These are phyloP conservation scores for Trichomonas gallinae DNA, from an alignment of 208 protist species.

Conservation along the genomic window DNA sequence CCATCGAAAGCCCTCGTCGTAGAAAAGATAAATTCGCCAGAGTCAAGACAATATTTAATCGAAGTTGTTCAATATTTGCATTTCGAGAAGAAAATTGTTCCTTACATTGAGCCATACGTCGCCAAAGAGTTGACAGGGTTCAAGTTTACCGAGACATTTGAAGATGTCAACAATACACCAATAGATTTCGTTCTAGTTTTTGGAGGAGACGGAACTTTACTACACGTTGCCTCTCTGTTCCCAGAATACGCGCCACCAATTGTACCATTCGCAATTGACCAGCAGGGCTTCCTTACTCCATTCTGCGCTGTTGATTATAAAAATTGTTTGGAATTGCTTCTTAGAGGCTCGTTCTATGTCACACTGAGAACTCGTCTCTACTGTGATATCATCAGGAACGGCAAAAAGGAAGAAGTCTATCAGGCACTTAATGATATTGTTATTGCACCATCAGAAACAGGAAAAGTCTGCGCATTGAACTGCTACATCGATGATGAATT, in stretches of 20 bases:
- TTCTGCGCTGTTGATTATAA: neutral
- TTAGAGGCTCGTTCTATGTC: neutral
- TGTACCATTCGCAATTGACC: neutral
- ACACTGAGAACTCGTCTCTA: neutral
- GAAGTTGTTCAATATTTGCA: neutral
- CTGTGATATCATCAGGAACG: neutral
- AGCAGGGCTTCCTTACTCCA: neutral
- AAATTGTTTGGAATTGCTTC: neutral
- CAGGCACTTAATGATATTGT: neutral
- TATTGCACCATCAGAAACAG: neutral
- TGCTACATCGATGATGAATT: neutral
- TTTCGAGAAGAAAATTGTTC: neutral
- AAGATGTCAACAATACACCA: neutral
- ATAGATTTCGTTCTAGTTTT: constrained; percentile 4
- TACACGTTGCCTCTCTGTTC: neutral
- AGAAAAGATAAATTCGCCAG: neutral
- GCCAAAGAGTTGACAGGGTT: neutral
- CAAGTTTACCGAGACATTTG: neutral
- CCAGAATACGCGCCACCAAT: neutral
- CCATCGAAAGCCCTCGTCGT: neutral
- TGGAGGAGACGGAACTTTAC: constrained; percentile 1
- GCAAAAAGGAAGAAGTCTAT: neutral
- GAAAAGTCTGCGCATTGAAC: neutral
- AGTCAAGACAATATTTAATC: neutral
- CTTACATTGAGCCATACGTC: neutral